phyloP scores from a whole-genome alignment of 2,329 filamentous ascomycete genomes.

The Botrytis sinoallii region DNA sequence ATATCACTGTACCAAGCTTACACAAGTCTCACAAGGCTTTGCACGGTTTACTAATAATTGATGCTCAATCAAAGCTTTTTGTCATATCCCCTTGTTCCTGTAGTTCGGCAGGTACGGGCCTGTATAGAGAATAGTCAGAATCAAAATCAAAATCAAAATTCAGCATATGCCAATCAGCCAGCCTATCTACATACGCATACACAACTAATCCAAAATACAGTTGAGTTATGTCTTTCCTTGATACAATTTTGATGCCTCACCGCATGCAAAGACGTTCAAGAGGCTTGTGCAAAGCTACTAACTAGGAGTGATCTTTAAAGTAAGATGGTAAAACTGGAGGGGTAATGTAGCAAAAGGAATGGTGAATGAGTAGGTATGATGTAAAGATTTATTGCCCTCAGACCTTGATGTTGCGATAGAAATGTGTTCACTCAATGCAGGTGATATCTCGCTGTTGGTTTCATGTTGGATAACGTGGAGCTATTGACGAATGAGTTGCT shows the following conservation, averaged over 20 bases:
- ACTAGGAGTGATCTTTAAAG: background rate
- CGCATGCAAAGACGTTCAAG: conserved; percentile 2
- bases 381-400: background rate
- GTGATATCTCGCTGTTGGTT: conserved; percentile 1
- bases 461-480: background rate
- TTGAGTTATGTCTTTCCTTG: background rate
- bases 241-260: background rate
- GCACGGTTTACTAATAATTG: background rate
- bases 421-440: background rate
- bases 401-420: background rate
- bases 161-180: background rate
- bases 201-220: background rate
- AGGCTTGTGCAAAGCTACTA: background rate
- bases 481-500: background rate
- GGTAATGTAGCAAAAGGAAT: background rate
- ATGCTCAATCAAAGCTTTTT: background rate
- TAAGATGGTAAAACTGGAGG: background rate
- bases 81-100: background rate
- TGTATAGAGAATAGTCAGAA: background rate
- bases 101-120: background rate
- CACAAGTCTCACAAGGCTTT: background rate
- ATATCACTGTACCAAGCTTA: background rate
- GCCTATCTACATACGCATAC: background rate
- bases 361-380: background rate
- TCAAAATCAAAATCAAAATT: background rate